Conservation (phyloP, 768 basidiomycete genomes). For the Pulveroboletus sp. region DNA sequence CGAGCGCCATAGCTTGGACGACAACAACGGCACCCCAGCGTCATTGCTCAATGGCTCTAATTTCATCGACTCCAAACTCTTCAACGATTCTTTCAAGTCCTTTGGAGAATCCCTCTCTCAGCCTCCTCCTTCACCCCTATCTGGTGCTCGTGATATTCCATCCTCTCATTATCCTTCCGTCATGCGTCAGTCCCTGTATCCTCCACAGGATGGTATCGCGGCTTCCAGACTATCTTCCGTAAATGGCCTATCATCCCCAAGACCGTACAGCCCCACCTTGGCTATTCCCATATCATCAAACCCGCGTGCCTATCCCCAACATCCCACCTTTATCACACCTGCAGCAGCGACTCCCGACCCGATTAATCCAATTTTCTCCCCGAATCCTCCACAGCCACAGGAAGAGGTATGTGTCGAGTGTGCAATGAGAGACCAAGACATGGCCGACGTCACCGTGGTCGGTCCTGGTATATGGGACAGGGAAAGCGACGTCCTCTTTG, state of each 20-base stretch:
- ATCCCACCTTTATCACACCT: conserved; percentile 72
- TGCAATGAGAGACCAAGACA: conserved; percentile 97
- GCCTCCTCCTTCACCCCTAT: conserved; percentile 22
- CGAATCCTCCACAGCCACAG: conserved; percentile 46
- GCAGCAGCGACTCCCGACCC: conserved; percentile 45
- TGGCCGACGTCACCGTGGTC: conserved; percentile 91
- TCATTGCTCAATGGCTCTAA: conserved; percentile 25
- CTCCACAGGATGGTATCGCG: conserved; percentile 31
- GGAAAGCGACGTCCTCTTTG: conserved; percentile 76
- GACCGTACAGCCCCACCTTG: conserved; percentile 41
- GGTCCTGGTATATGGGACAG: conserved; percentile 88
- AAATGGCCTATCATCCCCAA: conserved; percentile 55
- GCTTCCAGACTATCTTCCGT: conserved; percentile 39
- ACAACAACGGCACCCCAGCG: conserved; percentile 9
- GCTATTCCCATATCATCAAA: conserved; percentile 57
- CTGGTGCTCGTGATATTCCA: conserved; percentile 23
- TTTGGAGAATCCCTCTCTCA: conserved; percentile 25
- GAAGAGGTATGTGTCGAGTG: conserved; percentile 95
- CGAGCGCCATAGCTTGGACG: conserved; percentile 49
- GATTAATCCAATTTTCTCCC: conserved; percentile 58
- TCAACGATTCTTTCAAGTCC: conserved; percentile 31
- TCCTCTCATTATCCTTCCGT: conserved; percentile 35
- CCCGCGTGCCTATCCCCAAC: conserved; percentile 64
- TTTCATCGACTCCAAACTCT: conserved; percentile 24
- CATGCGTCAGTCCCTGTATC: conserved; percentile 46